Conservation (phyloP, 2,329 filamentous ascomycete genomes). For the Cordyceps tenuipes region DNA sequence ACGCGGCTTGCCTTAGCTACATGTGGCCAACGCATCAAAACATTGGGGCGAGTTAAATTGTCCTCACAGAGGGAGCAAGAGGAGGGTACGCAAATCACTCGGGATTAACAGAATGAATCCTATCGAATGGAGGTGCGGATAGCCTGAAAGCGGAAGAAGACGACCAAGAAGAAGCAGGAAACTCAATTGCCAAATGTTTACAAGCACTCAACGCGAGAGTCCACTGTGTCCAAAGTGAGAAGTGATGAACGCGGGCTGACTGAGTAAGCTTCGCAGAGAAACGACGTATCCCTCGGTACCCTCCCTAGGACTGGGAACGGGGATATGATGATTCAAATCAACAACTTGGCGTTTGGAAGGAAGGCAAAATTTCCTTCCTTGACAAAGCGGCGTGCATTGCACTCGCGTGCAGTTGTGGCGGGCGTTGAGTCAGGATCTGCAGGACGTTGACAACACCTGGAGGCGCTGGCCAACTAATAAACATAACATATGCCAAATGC, state of each 20-base stretch:
- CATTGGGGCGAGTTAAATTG: slow-evolving; percentile 9
- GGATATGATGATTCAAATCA: background rate
- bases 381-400: slow-evolving; percentile 6
- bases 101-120: background rate
- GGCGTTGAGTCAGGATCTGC: slow-evolving; percentile 11
- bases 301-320: background rate
- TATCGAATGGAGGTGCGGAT: background rate
- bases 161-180: background rate
- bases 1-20: slow-evolving; percentile 12
- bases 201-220: background rate
- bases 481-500: slow-evolving; percentile 3
- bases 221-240: background rate
- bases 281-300: background rate
- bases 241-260: background rate
- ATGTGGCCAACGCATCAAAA: slow-evolving; percentile 12
- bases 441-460: background rate
- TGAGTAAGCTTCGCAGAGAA: background rate
- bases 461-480: slow-evolving; percentile 5
- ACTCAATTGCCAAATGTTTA: background rate
- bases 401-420: slow-evolving; percentile 8
- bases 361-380: background rate
- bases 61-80: background rate
- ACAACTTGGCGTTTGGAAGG: background rate
- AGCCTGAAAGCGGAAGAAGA: background rate
- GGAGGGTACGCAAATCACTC: background rate